Evolutionary conservation across 2,329 filamentous ascomycete genomes (phyloP).

Genomic region (Hymenoscyphus occultus): DNA sequence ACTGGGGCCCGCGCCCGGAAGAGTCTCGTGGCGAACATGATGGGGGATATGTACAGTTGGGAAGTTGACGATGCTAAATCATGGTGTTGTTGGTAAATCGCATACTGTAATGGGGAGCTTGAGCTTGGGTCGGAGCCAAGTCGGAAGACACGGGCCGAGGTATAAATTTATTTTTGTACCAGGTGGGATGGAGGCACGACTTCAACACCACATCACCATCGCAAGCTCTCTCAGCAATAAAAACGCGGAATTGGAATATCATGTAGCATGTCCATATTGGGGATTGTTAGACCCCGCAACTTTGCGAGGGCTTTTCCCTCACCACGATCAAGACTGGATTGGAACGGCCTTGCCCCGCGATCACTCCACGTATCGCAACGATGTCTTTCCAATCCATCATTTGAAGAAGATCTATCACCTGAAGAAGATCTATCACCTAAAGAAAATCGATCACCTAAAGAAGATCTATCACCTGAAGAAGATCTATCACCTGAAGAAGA

Average conservation of each 20-base stretch:
- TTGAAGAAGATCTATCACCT: not conserved
- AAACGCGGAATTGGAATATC: not conserved
- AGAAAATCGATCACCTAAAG: not conserved
- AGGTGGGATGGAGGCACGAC: too few species aligned
- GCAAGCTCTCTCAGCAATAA: not conserved
- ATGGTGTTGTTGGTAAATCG: constrained; percentile 15
- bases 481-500: not conserved
- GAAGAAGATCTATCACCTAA: not conserved
- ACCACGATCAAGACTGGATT: not conserved
- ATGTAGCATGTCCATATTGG: constrained; percentile 31
- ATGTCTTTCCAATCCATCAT: not conserved
- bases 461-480: not conserved
- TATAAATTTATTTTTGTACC: not conserved
- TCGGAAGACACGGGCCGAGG: not conserved
- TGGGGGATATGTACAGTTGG: not conserved
- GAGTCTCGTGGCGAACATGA: constrained; percentile 32
- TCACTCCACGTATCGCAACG: not conserved
- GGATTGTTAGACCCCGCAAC: constrained; percentile 23
- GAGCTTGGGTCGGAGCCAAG: not conserved
- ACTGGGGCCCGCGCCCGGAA: constrained; percentile 27
- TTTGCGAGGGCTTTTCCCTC: constrained; percentile 9
- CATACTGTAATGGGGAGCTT: not conserved
- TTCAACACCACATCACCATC: not conserved
- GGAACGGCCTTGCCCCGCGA: not conserved
- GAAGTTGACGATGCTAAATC: constrained; percentile 13